Evolutionary conservation across 2,329 filamentous ascomycete species (phyloP).

Genomic region (Fusarium ramigenum): DNA sequence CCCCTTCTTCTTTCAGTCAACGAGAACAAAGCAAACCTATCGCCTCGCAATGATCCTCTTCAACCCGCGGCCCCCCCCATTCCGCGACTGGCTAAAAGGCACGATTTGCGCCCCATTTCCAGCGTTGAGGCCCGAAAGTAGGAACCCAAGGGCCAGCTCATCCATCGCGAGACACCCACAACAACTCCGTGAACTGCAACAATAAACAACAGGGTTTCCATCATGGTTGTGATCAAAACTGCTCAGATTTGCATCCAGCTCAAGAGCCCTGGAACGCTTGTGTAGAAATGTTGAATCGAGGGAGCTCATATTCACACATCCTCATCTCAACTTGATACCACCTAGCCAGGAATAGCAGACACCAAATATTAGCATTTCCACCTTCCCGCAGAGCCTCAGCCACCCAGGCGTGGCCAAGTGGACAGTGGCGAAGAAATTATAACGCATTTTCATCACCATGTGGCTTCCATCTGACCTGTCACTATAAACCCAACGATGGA

Average conservation of each 20-base stretch:
- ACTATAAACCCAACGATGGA: not conserved
- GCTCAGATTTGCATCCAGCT: not conserved
- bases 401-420: conserved; percentile 32
- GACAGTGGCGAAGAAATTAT: conserved; percentile 19
- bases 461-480: not conserved
- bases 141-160: conserved; percentile 24
- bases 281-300: not conserved
- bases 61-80: conserved; percentile 32
- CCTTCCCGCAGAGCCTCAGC: conserved; percentile 38
- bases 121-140: conserved; percentile 36
- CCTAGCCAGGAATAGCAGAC: conserved; percentile 12
- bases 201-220: not conserved
- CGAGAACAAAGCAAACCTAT: conserved; percentile 20
- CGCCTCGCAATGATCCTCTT: conserved; percentile 26
- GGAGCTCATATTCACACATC: conserved; percentile 21
- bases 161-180: conserved; percentile 24
- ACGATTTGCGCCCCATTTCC: conserved; percentile 29
- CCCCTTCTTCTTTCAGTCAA: conserved; percentile 22
- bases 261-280: not conserved
- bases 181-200: not conserved
- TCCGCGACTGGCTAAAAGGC: conserved; percentile 27
- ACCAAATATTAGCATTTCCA: conserved; percentile 5
- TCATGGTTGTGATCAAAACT: not conserved
- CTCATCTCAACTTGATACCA: conserved; percentile 30
- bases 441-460: not conserved